Base-by-base conservation (phyloP, 2,329 filamentous ascomycete species). In the Pseudogymnoascus sp. region DNA sequence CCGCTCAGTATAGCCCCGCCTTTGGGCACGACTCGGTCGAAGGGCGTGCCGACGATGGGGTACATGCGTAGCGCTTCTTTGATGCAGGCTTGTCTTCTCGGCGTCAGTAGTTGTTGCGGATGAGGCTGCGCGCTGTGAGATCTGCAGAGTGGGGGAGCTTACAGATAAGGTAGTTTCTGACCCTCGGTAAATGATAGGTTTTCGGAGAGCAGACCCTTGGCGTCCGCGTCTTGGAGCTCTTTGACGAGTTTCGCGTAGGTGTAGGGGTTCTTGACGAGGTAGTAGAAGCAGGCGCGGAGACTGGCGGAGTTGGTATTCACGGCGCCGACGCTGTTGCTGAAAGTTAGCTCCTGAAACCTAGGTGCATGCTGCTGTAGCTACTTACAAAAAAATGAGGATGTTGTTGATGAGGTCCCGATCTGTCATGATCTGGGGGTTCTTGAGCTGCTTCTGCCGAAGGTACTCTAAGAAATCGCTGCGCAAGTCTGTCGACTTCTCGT, bases 81-180 rank as follows among this genome's bases (percentile, higher is more conserved):
- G 25, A 83, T 72, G 6, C 30, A 16, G 11, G 61, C 61, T 49
- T 62, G 52, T 1, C 39, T 42, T 4, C 9, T 42, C 16, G 39
- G 19, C 39, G 9, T 23, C 5, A 36, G 25, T n/a, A n/a, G n/a
- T n/a, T n/a, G n/a, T n/a, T n/a, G n/a, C n/a, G 36, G 36, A 42
- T 23, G 39, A 28, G 2, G n/a, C 38, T 19, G 16, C 39, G 35
- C 22, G 49, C 38, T 35, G 36, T 38, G 7, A 5, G 7, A 41
- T n/a, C n/a, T n/a, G 16, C 35, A 7, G 38, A 4, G 7, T 2
- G 5, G 16, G n/a, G 16, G 16, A 2, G 39, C 39, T 42, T 42
- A 42, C 39, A 84, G 72, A 63, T 81, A 82, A 0, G 74, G 75
- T 62, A 79, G 67, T 2, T 68, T 63, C 62, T 71, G 69, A 2